Conservation (phyloP, 345 rosid genomes). For the Citrus cavaleriei region DNA sequence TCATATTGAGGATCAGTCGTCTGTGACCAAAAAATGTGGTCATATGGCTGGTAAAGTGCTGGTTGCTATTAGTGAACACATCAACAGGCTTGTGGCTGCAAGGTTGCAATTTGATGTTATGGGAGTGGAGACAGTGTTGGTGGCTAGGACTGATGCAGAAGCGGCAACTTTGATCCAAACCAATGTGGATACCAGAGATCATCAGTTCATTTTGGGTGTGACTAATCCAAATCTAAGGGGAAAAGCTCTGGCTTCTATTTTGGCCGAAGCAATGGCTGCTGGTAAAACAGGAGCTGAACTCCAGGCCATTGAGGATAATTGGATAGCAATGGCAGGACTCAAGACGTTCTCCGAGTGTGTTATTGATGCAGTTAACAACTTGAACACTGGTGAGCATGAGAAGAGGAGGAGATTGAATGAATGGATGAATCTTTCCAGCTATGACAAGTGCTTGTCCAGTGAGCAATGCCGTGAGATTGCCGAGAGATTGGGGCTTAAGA, state of each 20-base stretch:
- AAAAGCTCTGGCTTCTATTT: conserved; percentile 53
- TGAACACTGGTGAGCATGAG: conserved; percentile 56
- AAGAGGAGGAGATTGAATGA: conserved; percentile 55
- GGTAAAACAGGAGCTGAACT: conserved; percentile 76
- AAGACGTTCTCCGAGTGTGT: conserved; percentile 80
- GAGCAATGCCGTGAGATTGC: conserved; percentile 76
- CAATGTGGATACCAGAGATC: conserved; percentile 81
- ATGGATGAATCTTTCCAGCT: conserved; percentile 69
- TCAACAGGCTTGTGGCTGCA: conserved; percentile 89
- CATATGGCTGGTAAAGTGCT: conserved; percentile 98
- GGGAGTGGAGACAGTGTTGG: conserved; percentile 91
- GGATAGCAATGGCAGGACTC: conserved; percentile 69
- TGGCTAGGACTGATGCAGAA: conserved; percentile 91
- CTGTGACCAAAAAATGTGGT: conserved; percentile 91
- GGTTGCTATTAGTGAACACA: conserved; percentile 86
- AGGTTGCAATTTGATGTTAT: conserved; percentile 91
- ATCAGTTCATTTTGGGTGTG: conserved; percentile 86
- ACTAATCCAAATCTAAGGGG: conserved; percentile 76
- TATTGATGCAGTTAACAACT: conserved; percentile 50
- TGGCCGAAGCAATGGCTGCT: conserved; percentile 72
- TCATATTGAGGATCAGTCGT: conserved; percentile 93
- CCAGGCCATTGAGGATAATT: conserved; percentile 80
- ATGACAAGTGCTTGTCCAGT: conserved; percentile 62
- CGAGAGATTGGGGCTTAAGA: conserved; percentile 56
- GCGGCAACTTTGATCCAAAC: conserved; percentile 83